Evolutionary conservation across 1,139 yeast genomes (phyloP), one percentile per base, ranked within the genome.

Genomic region (Spencermartinsiella ligniputridi): DNA sequence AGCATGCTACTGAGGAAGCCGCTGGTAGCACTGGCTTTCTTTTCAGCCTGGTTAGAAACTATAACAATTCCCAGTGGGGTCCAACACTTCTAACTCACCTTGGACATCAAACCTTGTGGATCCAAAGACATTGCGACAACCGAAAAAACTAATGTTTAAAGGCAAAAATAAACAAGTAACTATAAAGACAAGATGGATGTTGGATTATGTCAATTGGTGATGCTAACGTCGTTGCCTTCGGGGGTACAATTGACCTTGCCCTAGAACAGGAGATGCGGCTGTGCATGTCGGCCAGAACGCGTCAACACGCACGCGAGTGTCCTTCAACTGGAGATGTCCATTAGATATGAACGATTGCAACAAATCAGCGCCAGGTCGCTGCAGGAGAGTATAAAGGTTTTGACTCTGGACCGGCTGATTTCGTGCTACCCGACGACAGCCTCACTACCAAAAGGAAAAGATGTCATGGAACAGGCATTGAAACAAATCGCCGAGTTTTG

Each of bases 1-100:
- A 89, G 76, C 36, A 90, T 64, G 47, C 66, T 60, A 40, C 86
- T 76, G 68, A 82, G 75, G 53, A 89, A 75, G 3, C 97, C 95
- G 43, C 79, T 73, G 39, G 80, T 78, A n/a, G 94, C 83, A 53
- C 78, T 77, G 24, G 79, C 74, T 57, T 79, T 78, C 66, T 78
- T 80, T 50, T 79, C 81, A n/a, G 88, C 90, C 81, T 78, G 52
- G 32, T 12, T 21, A 21, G 22, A 32, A 22, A 22, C 11, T 22
- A 11, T 22, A 22, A 6, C n/a, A n/a, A n/a, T n/a, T n/a, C n/a
- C n/a, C n/a, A n/a, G n/a, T n/a, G n/a, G n/a, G n/a, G n/a, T n/a
- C 25, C 25, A 22, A 11, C 11, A 22, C 11, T 34, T 15, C 3
- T n/a, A 17, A 32, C 47, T 17, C 40, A 46, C 50, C 40, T 41